Conservation (phyloP, 495 filamentous ascomycete genomes). For the Cercophora sp. region DNA sequence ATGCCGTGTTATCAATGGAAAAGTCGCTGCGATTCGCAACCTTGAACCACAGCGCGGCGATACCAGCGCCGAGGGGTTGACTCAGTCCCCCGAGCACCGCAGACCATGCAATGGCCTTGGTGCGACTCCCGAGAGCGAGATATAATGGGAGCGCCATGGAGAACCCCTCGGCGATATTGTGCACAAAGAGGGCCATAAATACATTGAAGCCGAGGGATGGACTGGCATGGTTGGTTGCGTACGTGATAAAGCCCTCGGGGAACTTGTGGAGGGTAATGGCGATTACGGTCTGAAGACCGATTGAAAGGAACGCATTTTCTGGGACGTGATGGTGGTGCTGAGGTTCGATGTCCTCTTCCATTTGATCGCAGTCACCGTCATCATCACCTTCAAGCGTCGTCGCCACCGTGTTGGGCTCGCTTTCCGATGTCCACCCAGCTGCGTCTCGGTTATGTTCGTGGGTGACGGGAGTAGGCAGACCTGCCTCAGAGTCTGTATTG, state of each 20-base stretch:
- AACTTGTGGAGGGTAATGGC: constrained; percentile 96
- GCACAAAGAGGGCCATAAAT: constrained; percentile 92
- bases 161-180: constrained; percentile 97
- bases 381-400: constrained; percentile 20
- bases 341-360: constrained; percentile 36
- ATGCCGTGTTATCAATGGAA: constrained; percentile 63
- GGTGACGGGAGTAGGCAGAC: not conserved
- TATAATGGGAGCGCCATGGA: constrained; percentile 88
- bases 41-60: constrained; percentile 82
- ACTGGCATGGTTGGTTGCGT: constrained; percentile 94
- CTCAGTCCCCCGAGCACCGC: constrained; percentile 77
- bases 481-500: too few species aligned
- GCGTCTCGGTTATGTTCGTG: constrained; percentile 4
- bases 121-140: constrained; percentile 72
- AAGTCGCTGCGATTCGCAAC: constrained; percentile 49
- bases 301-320: constrained; percentile 85
- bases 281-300: constrained; percentile 87
- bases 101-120: constrained; percentile 79
- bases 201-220: constrained; percentile 82
- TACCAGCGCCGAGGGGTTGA: constrained; percentile 79
- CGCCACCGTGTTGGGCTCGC: constrained; percentile 12
- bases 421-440: constrained; percentile 5
- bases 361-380: constrained; percentile 22
- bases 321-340: constrained; percentile 96
- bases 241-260: constrained; percentile 97